Conservation (phyloP, 345 rosid species). For the Hypericum androsaemum region DNA sequence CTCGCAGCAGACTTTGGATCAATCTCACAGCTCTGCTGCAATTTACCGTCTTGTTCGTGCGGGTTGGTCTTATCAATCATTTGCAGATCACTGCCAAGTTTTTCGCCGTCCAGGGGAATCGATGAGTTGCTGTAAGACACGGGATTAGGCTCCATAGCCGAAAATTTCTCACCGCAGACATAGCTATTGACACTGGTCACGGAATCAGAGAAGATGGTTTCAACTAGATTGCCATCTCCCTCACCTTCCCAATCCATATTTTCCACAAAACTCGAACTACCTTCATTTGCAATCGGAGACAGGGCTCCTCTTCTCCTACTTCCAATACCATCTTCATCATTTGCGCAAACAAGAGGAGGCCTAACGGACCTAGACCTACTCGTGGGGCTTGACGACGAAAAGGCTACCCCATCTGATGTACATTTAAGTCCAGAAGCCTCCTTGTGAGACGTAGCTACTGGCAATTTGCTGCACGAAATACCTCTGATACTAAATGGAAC, state of each 20-base stretch:
- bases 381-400: slow-evolving; percentile 14
- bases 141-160: slow-evolving; percentile 14
- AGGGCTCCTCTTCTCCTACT: background rate
- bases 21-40: slow-evolving; percentile 16
- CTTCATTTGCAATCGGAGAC: background rate
- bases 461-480: slow-evolving; percentile 15
- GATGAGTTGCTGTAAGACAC: slow-evolving; percentile 11
- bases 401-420: slow-evolving; percentile 14
- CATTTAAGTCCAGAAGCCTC: slow-evolving; percentile 28
- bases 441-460: slow-evolving; percentile 17
- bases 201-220: slow-evolving; percentile 12
- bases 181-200: slow-evolving; percentile 9
- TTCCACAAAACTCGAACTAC: slow-evolving; percentile 8
- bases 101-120: slow-evolving; percentile 7
- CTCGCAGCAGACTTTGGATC: slow-evolving; percentile 13
- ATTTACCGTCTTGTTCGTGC: background rate
- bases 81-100: slow-evolving; percentile 6
- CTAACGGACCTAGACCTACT: slow-evolving; percentile 9
- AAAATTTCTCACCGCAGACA: slow-evolving; percentile 10
- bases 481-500: slow-evolving; percentile 30
- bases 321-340: background rate
- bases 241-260: slow-evolving; percentile 1
- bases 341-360: slow-evolving; percentile 11
- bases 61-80: slow-evolving; percentile 6
- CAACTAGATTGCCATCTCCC: slow-evolving; percentile 10